Evolutionary conservation across 2,329 filamentous ascomycete species (phyloP).

Genomic region (Stemphylium lycopersici): DNA sequence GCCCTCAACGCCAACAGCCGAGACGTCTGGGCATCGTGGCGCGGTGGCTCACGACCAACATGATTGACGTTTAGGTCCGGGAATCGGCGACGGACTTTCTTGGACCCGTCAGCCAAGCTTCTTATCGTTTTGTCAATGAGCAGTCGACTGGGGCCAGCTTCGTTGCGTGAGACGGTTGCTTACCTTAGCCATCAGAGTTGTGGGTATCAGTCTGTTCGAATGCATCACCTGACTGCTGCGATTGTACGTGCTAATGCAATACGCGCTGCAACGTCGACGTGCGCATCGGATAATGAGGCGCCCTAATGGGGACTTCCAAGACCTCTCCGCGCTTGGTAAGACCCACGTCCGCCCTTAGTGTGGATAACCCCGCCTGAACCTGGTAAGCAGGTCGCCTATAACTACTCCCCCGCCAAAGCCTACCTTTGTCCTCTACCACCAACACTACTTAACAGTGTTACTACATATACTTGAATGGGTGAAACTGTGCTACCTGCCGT

Average conservation of each 20-base stretch:
- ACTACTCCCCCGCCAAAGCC: conserved; percentile 35
- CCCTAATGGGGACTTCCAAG: conserved; percentile 26
- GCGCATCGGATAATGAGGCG: conserved; percentile 25
- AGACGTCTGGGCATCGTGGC: conserved; percentile 41
- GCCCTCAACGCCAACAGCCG: conserved; percentile 27
- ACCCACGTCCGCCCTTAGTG: conserved; percentile 41
- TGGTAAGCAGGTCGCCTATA: conserved; percentile 38
- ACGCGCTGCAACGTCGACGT: not conserved
- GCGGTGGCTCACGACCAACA: conserved; percentile 17
- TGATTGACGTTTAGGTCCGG: conserved; percentile 19
- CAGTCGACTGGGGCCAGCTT: conserved; percentile 13
- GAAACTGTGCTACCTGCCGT: conserved; percentile 48
- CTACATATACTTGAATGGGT: conserved; percentile 52
- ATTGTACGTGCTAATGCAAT: conserved; percentile 3
- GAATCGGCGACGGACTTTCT: conserved; percentile 33
- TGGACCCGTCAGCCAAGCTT: conserved; percentile 44
- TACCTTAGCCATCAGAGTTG: conserved; percentile 5
- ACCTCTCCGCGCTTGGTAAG: conserved; percentile 31
- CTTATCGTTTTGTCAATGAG: conserved; percentile 29
- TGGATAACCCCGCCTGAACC: conserved; percentile 38
- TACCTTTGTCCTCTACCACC: conserved; percentile 29
- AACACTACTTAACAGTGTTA: conserved; percentile 41
- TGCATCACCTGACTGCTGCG: conserved; percentile 10
- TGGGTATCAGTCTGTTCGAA: not conserved
- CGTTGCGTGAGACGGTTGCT: not conserved